Evolutionary conservation across 371 early-diverging fungal species (phyloP).

Genomic region (Mortierella sp.): DNA sequence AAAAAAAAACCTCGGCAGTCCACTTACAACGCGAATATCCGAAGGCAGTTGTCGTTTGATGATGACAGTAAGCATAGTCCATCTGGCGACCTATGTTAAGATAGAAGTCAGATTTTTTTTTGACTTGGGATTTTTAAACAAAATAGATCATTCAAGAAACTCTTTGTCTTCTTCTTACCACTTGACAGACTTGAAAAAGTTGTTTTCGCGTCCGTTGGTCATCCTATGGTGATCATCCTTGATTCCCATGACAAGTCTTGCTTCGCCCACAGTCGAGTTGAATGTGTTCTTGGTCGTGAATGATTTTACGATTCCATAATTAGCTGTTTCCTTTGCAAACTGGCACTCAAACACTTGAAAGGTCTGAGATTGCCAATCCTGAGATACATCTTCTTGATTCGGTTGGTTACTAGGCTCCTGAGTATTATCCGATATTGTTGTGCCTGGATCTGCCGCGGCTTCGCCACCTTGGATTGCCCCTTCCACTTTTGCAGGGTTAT

Average conservation of each 20-base stretch:
- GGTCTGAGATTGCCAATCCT: constrained; percentile 23
- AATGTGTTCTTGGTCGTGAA: constrained; percentile 28
- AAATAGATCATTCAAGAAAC: neutral
- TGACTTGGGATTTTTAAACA: neutral
- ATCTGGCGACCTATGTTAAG: constrained; percentile 71
- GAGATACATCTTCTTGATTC: neutral
- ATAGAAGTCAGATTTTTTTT: neutral
- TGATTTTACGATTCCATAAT: constrained; percentile 16
- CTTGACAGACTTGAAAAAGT: constrained; percentile 50
- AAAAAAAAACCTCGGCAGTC: neutral
- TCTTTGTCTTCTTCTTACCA: constrained; percentile 24
- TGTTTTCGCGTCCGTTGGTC: constrained; percentile 46
- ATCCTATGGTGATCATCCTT: constrained; percentile 28
- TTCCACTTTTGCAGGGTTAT: neutral
- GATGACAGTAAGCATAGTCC: constrained; percentile 72
- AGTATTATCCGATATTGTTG: neutral
- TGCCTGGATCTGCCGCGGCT: neutral
- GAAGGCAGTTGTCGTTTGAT: constrained; percentile 70
- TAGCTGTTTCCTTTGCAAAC: constrained; percentile 7
- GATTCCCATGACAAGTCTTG: constrained; percentile 28
- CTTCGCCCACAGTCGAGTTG: constrained; percentile 45
- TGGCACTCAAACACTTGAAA: constrained; percentile 29
- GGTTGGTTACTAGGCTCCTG: neutral
- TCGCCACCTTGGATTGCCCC: neutral
- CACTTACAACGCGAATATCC: constrained; percentile 68